These are phyloP conservation scores for Lachancea sp. DNA, from an alignment of 805 yeast genomes.

Conservation along the genomic window DNA sequence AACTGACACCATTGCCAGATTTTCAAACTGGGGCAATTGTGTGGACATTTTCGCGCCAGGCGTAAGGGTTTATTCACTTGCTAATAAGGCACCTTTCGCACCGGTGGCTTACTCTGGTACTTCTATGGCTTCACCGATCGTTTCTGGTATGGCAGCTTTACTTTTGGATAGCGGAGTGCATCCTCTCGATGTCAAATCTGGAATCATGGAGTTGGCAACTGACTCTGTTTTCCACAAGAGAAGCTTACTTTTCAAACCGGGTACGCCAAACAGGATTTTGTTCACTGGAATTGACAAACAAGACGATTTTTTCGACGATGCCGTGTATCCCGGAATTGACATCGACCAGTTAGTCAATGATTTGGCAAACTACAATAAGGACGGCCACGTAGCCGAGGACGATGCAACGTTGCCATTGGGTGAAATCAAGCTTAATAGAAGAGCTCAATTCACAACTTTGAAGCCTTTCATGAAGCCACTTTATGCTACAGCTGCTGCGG, in stretches of 20 bases:
- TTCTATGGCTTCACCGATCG: slow-evolving; percentile 74
- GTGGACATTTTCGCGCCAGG: slow-evolving; percentile 86
- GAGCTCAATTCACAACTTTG: slow-evolving; percentile 5
- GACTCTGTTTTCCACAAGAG: slow-evolving; percentile 41
- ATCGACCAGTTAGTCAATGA: slow-evolving; percentile 20
- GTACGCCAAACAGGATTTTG: slow-evolving; percentile 56
- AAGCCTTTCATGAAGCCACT: slow-evolving; percentile 2
- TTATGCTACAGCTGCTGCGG: background rate
- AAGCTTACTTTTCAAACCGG: slow-evolving; percentile 41
- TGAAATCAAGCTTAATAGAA: slow-evolving; percentile 6
- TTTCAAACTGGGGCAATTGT: slow-evolving; percentile 92
- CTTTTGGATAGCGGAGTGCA: slow-evolving; percentile 47
- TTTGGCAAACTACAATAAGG: slow-evolving; percentile 9
- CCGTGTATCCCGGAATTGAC: slow-evolving; percentile 22
- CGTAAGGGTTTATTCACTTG: slow-evolving; percentile 53
- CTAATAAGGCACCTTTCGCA: slow-evolving; percentile 24
- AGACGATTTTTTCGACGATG: slow-evolving; percentile 29
- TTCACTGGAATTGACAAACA: slow-evolving; percentile 32
- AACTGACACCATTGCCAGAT: slow-evolving; percentile 61
- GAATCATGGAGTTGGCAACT: slow-evolving; percentile 42
- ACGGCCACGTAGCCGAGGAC: slow-evolving; percentile 9
- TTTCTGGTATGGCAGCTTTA: slow-evolving; percentile 59
- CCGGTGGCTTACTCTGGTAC: slow-evolving; percentile 54
- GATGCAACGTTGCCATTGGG: slow-evolving; percentile 12
- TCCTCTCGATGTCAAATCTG: slow-evolving; percentile 36